Base-by-base conservation (phyloP, 2,329 filamentous ascomycete species). In the Hypoxylon sp. region DNA sequence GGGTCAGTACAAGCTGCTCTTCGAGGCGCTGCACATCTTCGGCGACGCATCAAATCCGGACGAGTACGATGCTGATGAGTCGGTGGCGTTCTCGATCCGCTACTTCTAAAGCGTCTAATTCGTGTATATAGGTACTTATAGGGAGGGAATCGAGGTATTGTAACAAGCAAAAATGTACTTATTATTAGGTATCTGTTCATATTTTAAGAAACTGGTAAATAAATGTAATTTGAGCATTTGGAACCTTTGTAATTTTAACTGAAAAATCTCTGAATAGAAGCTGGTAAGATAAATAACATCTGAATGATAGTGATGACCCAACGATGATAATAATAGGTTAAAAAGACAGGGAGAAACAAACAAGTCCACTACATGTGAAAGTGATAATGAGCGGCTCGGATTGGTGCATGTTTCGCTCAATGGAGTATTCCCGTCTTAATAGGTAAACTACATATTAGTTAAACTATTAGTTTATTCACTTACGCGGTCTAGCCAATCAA, bases 21-120 rank as follows among this genome's bases (percentile, higher is more conserved):
- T 87, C 31, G 81, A 81, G 63, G 83, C 85, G 2, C 75, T 88
- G 69, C 82, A 81, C 65, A 81, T 88, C 65, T 86, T 85, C 73
- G 86, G 86, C 4, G 80, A 88, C 63, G 75, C 77, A 35, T 75
- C 78, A 13, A 79, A 82, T 61, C 66, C 78, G 1, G 77, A 75
- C 3, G 84, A 88, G 53, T 88, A 85, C 77, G 85, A 88, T 26
- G 73, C 78, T 1, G 74, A 75, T 22, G 80, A 83, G 71, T 81
- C 84, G 10, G 73, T 75, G 0, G 60, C 78, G 0, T 86, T 88
- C 66, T 73, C 75, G n/a, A 82, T 88, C 53, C 74, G 74, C 39
- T 88, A 87, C 57, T 59, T 39, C n/a, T 73, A 63, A 17, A 4
- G 19, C 1, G 14, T n/a, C 11, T 17, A n/a, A 22, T 10, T 3